Evolutionary conservation across 495 filamentous ascomycete genomes (phyloP).

Genomic region (Penicillium soppii): DNA sequence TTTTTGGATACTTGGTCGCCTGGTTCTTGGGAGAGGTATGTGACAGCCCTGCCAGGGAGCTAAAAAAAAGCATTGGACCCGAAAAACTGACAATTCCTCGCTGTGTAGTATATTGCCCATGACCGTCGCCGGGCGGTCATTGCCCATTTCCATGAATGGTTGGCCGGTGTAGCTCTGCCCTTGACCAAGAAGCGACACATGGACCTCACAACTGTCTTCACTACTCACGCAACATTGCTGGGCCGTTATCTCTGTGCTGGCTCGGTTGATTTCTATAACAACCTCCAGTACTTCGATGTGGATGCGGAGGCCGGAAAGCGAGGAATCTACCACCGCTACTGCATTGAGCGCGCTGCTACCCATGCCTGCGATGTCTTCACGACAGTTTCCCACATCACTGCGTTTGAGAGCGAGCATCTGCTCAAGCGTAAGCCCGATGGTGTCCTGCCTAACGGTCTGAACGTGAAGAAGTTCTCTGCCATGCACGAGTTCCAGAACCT

Average conservation of each 20-base stretch:
- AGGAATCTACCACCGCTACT: conserved; percentile 98
- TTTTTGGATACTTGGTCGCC: conserved; percentile 95
- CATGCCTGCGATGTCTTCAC: conserved; percentile 96
- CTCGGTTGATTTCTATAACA: conserved; percentile 99
- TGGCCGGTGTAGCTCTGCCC: conserved; percentile 93
- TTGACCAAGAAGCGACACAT: conserved; percentile 90
- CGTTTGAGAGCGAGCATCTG: conserved; percentile 95
- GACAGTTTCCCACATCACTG: conserved; percentile 97
- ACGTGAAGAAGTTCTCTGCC: conserved; percentile 97
- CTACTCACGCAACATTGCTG: conserved; percentile 92
- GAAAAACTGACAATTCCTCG: not conserved
- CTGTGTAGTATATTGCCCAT: conserved; percentile 78
- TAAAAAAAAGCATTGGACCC: too few relatives aligned
- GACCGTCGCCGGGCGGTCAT: conserved; percentile 88
- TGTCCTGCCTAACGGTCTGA: conserved; percentile 92
- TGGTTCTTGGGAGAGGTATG: conserved; percentile 97
- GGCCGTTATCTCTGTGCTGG: conserved; percentile 96
- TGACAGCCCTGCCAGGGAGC: too few relatives aligned
- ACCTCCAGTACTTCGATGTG: conserved; percentile 94
- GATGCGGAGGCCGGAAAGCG: conserved; percentile 96
- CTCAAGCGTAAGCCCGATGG: conserved; percentile 97
- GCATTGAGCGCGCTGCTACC: conserved; percentile 90
- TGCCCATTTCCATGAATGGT: conserved; percentile 98
- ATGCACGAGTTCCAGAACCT: conserved; percentile 99
- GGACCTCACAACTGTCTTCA: conserved; percentile 98